Evolutionary conservation across 768 basidiomycete species (phyloP), one percentile per base, ranked within the genome.

Genomic region (Strobilomyces echinocephalus): DNA sequence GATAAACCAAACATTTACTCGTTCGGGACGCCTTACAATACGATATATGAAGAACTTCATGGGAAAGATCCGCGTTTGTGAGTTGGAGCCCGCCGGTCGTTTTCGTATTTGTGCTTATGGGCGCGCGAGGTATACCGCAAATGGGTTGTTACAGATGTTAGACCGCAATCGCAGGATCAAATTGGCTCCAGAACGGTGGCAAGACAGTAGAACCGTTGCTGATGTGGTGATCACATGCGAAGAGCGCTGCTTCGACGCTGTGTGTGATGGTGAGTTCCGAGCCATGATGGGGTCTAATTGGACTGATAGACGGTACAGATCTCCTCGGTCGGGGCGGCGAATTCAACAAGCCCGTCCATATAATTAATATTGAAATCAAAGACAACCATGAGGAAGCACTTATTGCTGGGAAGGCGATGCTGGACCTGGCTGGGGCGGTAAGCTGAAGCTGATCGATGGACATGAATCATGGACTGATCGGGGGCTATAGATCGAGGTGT

Each of bases 161-260:
- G 97, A 99, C 68, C 84, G 97, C 35, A 99, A 99, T 73, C 75
- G 97, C 50, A 82, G 83, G 56, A 82, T 98, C 53, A 99, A 99
- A 69, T 69, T 76, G 10, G 95, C 95, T 8, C 97, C 97, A 42
- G 95, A 99, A 69, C 82, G 95, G 57, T 99, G 95, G 95, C 95
- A 98, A 62, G 95, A 98, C 42, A 89, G 80, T 50, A 87, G 75
- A 65, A 83, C 81, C 1, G 79, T 95, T 9, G 91, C 91, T n/a
- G 97, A 99, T 67, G 79, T 99, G 20, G 97, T 99, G 20, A 94
- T 99, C 64, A 99, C 97, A 6, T 99, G 97, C 69, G 97, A 98
- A 74, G 97, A 99, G 69, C 83, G 95, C 49, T 99, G 97, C 70
- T 99, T 94, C 69, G 97, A 99, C 67, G 89, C 93, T 1, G 97